Evolutionary conservation across 2,329 filamentous ascomycete species (phyloP).

Genomic region (Pleoardoris graminearum): DNA sequence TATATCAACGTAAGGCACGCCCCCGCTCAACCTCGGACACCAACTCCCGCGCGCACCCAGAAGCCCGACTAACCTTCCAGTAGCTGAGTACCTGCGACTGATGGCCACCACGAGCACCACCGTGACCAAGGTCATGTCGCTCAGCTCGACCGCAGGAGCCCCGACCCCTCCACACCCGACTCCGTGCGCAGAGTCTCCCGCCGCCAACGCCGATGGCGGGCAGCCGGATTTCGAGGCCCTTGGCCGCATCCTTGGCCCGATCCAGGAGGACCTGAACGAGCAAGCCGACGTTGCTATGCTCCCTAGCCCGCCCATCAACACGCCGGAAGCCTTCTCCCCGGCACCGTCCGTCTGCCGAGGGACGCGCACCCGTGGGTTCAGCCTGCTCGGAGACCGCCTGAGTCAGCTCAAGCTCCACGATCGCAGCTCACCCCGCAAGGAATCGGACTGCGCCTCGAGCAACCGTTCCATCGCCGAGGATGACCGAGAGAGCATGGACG

Average conservation of each 20-base stretch:
- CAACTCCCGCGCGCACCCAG: background rate
- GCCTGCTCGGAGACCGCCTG: constrained; percentile 86
- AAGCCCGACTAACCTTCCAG: background rate
- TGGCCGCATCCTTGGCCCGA: constrained; percentile 30
- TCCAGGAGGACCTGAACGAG: constrained; percentile 38
- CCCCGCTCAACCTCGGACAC: background rate
- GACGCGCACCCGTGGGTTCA: constrained; percentile 57
- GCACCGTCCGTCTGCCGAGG: constrained; percentile 27
- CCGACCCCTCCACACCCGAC: constrained; percentile 32
- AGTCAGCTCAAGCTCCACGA: constrained; percentile 60
- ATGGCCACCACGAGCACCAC: constrained; percentile 10
- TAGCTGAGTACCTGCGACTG: background rate
- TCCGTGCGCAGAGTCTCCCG: constrained; percentile 25
- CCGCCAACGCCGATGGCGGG: constrained; percentile 18
- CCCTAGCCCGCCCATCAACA: constrained; percentile 39
- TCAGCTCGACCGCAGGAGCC: constrained; percentile 23
- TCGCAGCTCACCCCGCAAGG: constrained; percentile 15
- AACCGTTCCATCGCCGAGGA: constrained; percentile 23
- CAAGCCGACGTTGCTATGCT: constrained; percentile 32
- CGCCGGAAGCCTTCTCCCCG: constrained; percentile 31
- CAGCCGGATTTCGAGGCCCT: constrained; percentile 33
- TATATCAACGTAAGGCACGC: background rate
- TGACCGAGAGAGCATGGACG: constrained; percentile 22
- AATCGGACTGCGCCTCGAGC: constrained; percentile 24
- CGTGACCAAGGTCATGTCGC: constrained; percentile 22